Conservation (phyloP, 768 basidiomycete species). For the Boletales sp. region DNA sequence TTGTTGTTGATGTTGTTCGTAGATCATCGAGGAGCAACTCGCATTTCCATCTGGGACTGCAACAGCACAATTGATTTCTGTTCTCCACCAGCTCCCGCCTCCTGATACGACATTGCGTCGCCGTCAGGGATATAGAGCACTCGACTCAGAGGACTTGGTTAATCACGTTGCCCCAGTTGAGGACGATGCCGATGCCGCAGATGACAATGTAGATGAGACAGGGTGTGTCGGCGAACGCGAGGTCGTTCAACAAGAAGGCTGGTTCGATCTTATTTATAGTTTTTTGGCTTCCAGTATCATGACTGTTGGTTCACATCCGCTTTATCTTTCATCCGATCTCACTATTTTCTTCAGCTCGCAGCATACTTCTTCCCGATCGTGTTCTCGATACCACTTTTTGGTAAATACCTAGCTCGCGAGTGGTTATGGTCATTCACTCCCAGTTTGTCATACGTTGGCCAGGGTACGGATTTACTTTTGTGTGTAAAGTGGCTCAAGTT, state of each 20-base stretch:
- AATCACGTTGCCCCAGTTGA: constrained; percentile 3
- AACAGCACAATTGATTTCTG: constrained; percentile 91
- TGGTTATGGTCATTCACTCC: constrained; percentile 97
- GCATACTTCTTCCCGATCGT: constrained; percentile 89
- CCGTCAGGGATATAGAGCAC: constrained; percentile 52
- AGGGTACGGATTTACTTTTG: constrained; percentile 45
- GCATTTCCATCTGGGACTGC: constrained; percentile 95
- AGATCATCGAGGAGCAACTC: constrained; percentile 94
- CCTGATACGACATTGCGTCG: constrained; percentile 55
- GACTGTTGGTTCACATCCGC: constrained; percentile 52
- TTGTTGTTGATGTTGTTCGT: constrained; percentile 4
- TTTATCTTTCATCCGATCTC: constrained; percentile 1
- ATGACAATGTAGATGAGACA: constrained; percentile 24
- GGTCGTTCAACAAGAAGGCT: constrained; percentile 62
- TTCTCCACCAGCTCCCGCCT: constrained; percentile 75
- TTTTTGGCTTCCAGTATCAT: constrained; percentile 71
- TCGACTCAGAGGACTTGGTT: constrained; percentile 33
- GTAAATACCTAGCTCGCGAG: constrained; percentile 72
- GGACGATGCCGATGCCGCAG: constrained; percentile 6
- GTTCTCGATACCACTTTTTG: constrained; percentile 85
- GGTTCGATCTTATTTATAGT: constrained; percentile 74
- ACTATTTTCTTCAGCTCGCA: constrained; percentile 48
- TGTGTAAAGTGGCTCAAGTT: neutral
- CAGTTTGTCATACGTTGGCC: constrained; percentile 87
- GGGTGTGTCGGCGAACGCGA: constrained; percentile 39